A percentile compares a stretch with the other conserved stretches of the same genome.
phyloP scores from a whole-genome alignment of 1,139 yeast species.

The Suhomyces chickasaworum region DNA sequence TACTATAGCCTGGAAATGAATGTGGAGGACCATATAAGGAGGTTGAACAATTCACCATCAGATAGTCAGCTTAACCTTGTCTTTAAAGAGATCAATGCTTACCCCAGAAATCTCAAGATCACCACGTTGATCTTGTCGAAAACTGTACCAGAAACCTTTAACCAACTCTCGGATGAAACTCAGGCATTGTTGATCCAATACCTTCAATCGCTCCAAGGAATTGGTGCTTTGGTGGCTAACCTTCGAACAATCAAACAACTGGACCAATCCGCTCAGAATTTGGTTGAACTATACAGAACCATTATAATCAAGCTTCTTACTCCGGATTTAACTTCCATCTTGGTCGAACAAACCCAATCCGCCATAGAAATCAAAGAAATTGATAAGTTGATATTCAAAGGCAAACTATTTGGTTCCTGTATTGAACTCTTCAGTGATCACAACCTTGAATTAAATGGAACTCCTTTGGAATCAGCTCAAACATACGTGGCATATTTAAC shows the following conservation, averaged over 20 bases:
- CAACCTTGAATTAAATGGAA: conserved; percentile 13
- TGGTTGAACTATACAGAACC: not conserved
- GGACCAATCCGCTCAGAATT: not conserved
- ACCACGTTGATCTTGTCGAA: conserved; percentile 30
- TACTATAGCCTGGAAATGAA: not conserved
- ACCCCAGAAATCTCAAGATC: conserved; percentile 14
- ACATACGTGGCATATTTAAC: conserved; percentile 27
- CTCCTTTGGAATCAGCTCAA: conserved; percentile 23
- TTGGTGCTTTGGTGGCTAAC: conserved; percentile 32
- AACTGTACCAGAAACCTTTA: conserved; percentile 34
- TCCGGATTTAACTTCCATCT: conserved; percentile 17
- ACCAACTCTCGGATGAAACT: conserved; percentile 19
- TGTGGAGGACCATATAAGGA: not conserved
- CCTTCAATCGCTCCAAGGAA: conserved; percentile 29
- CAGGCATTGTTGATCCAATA: conserved; percentile 16
- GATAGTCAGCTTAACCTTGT: conserved; percentile 18
- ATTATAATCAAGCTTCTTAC: conserved; percentile 21
- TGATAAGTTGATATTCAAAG: conserved; percentile 42
- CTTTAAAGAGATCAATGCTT: conserved; percentile 13
- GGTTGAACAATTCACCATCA: conserved; percentile 27
- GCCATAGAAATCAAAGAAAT: conserved; percentile 32
- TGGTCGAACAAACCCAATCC: conserved; percentile 14
- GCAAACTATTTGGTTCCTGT: conserved; percentile 29
- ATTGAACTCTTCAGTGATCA: conserved; percentile 24
- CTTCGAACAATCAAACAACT: conserved; percentile 15